These are phyloP conservation scores for Blastobotrys raffinosifermentans DNA, from an alignment of 1,139 yeast species.

Conservation along the genomic window DNA sequence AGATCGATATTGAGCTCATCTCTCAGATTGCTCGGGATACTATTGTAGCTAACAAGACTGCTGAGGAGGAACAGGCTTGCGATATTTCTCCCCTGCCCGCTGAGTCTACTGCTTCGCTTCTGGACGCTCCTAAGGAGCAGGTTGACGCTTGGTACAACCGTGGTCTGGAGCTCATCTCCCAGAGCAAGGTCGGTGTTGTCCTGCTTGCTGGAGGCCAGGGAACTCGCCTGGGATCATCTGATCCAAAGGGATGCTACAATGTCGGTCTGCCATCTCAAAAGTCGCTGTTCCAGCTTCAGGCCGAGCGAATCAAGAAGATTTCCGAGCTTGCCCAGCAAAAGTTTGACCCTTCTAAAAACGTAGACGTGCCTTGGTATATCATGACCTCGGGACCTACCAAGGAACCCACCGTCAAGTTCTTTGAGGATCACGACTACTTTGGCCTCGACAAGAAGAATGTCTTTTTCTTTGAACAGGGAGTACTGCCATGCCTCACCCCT, in stretches of 20 bases:
- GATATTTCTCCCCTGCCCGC: constrained; percentile 34
- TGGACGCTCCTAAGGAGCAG: constrained; percentile 21
- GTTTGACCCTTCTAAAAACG: constrained; percentile 25
- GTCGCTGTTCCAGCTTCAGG: constrained; percentile 87
- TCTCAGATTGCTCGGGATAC: constrained; percentile 28
- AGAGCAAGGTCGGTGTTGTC: constrained; percentile 77
- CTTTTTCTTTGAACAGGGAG: constrained; percentile 87
- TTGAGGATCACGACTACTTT: constrained; percentile 55
- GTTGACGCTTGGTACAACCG: constrained; percentile 43
- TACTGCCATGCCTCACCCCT: constrained; percentile 77
- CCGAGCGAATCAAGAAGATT: constrained; percentile 68
- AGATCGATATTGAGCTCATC: constrained; percentile 34
- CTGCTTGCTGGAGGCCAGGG: constrained; percentile 99
- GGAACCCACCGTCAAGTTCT: constrained; percentile 65
- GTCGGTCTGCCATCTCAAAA: constrained; percentile 79
- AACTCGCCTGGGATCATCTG: constrained; percentile 80
- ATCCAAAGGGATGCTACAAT: constrained; percentile 92
- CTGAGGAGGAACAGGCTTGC: constrained; percentile 10
- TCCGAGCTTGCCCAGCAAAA: constrained; percentile 49
- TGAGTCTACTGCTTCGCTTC: constrained; percentile 31
- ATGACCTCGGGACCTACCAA: constrained; percentile 96
- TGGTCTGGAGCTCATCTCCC: constrained; percentile 66
- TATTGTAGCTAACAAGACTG: constrained; percentile 9
- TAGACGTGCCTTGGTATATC: constrained; percentile 71
- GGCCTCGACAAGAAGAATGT: constrained; percentile 61